A percentile compares a stretch with the other conserved stretches of the same genome.
phyloP scores from a whole-genome alignment of 495 filamentous ascomycete species.

The Rhizodiscina lignyota region DNA sequence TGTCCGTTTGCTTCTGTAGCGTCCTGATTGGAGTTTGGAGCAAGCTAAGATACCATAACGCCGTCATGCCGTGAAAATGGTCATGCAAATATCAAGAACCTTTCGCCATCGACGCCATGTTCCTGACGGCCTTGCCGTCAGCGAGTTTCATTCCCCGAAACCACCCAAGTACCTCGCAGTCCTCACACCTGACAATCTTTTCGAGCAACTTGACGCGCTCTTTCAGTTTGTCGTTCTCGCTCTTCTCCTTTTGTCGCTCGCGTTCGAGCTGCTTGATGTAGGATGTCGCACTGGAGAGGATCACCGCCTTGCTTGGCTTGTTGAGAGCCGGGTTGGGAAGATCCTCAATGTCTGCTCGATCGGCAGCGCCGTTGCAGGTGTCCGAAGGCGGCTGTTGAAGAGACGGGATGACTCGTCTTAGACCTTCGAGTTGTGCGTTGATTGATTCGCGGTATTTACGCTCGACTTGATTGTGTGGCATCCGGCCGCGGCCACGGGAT shows the following conservation, averaged over 20 bases:
- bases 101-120: too few relatives aligned
- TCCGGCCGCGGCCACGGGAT: slow-evolving; percentile 5
- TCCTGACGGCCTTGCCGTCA: too few relatives aligned
- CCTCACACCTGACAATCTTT: slow-evolving; percentile 17
- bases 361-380: slow-evolving; percentile 4
- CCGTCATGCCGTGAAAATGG: too few relatives aligned
- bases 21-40: too few relatives aligned
- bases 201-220: slow-evolving; percentile 13
- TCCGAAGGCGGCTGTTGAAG: slow-evolving; percentile 10
- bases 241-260: slow-evolving; percentile 8
- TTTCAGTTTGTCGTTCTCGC: slow-evolving; percentile 12
- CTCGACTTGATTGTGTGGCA: slow-evolving; percentile 18
- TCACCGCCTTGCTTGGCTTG: slow-evolving; percentile 16
- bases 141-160: too few relatives aligned
- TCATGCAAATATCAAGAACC: too few relatives aligned
- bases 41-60: too few relatives aligned
- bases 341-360: slow-evolving; percentile 12
- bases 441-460: slow-evolving; percentile 16
- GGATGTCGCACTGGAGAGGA: slow-evolving; percentile 14
- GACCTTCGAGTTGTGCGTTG: slow-evolving; percentile 16
- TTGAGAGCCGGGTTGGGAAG: slow-evolving; percentile 9
- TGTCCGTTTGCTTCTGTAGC: too few relatives aligned
- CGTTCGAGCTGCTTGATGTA: slow-evolving; percentile 19
- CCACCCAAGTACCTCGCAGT: too few relatives aligned
- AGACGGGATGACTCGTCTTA: slow-evolving; percentile 12